phyloP scores from a whole-genome alignment of 768 basidiomycete genomes.

The Lactarius tabidus region DNA sequence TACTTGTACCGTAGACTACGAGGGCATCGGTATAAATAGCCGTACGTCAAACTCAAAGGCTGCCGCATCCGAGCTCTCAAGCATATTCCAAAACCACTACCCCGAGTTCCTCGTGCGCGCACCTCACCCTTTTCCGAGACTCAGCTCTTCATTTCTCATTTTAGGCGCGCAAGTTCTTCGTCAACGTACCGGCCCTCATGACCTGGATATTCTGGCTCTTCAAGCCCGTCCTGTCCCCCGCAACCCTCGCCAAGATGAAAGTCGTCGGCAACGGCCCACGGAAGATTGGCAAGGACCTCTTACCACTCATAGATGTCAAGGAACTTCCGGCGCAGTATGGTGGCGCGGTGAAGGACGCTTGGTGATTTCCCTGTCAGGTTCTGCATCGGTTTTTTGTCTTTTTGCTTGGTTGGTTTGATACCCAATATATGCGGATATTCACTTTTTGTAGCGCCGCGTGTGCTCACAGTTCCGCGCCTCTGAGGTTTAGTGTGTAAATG shows the following conservation, averaged over 20 bases:
- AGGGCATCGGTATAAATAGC: conserved; percentile 60
- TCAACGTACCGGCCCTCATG: conserved; percentile 73
- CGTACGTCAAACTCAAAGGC: conserved; percentile 72
- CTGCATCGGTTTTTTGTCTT: not conserved
- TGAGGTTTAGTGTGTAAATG: no score
- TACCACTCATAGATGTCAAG: conserved; percentile 49
- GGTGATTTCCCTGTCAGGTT: conserved; percentile 1
- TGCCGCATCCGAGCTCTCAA: conserved; percentile 69
- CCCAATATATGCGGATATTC: not conserved
- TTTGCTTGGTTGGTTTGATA: no score
- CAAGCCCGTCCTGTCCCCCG: conserved; percentile 66
- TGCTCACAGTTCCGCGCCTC: no score
- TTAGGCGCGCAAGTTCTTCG: conserved; percentile 72
- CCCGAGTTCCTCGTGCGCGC: conserved; percentile 67
- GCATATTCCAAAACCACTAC: conserved; percentile 72
- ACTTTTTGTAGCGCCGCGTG: no score
- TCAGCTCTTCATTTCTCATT: not conserved
- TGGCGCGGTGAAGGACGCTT: conserved; percentile 57
- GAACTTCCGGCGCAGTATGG: conserved; percentile 71
- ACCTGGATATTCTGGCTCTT: conserved; percentile 84
- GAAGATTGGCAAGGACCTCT: conserved; percentile 55
- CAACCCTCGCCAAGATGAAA: conserved; percentile 77
- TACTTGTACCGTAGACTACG: conserved; percentile 52
- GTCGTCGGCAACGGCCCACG: conserved; percentile 66
- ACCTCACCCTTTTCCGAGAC: not conserved